A percentile compares a stretch with the other conserved stretches of the same genome.
Conservation (phyloP, 495 filamentous ascomycete species). For the Penicillium ucsense region DNA sequence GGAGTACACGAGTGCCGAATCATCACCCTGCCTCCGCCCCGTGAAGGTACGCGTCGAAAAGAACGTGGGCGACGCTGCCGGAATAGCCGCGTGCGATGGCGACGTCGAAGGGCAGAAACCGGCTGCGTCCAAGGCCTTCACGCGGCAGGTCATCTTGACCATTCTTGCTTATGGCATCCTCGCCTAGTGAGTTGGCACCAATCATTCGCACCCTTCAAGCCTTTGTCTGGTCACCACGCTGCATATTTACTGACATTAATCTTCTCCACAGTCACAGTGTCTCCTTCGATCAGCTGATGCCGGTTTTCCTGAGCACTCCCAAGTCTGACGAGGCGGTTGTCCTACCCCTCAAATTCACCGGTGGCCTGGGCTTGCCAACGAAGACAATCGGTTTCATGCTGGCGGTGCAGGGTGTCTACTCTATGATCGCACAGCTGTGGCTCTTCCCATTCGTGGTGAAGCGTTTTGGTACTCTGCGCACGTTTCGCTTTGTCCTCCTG, state of each 20-base stretch:
- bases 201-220: not conserved
- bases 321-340: constrained; percentile 42
- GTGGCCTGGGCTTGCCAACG: constrained; percentile 72
- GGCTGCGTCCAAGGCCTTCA: constrained; percentile 53
- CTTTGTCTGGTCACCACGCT: not conserved
- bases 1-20: constrained; percentile 56
- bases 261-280: constrained; percentile 65
- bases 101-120: constrained; percentile 39
- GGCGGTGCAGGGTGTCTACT: constrained; percentile 81
- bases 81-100: constrained; percentile 31
- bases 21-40: constrained; percentile 48
- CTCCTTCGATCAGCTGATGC: constrained; percentile 87
- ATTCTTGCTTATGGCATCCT: constrained; percentile 88
- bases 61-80: constrained; percentile 9
- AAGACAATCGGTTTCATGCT: constrained; percentile 81
- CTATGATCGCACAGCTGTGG: constrained; percentile 73
- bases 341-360: constrained; percentile 79
- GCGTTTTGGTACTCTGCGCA: constrained; percentile 62
- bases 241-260: constrained; percentile 18
- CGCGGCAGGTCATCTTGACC: constrained; percentile 66
- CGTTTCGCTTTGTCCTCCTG: constrained; percentile 71
- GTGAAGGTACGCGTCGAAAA: constrained; percentile 6
- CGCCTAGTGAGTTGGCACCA: constrained; percentile 67
- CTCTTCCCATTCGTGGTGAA: constrained; percentile 67
- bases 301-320: constrained; percentile 78